Percentiles rank a stretch among this genome's conserved stretches.
phyloP scores from a whole-genome alignment of 257 asterid species.

The Gynochthodes officinalis region DNA sequence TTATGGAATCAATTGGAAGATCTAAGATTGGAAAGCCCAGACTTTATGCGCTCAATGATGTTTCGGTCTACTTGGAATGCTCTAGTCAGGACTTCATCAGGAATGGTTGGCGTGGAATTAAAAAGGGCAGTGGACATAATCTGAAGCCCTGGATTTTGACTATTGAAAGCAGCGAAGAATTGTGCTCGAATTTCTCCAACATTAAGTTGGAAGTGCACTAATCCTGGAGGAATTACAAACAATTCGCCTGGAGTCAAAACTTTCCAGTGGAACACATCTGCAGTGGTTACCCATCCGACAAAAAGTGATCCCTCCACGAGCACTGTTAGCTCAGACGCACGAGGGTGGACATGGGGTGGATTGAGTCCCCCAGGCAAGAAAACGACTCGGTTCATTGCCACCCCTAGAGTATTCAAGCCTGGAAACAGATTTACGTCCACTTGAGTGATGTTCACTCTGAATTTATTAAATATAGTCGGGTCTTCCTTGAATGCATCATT shows the following conservation, averaged over 20 bases:
- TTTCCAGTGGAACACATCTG: not conserved
- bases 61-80: not conserved
- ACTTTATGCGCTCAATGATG: not conserved
- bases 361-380: constrained; percentile 13
- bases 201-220: constrained; percentile 21
- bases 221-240: constrained; percentile 18
- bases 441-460: not conserved
- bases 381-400: constrained; percentile 12
- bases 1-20: too few species aligned
- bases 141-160: constrained; percentile 10
- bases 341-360: constrained; percentile 22
- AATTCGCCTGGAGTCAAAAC: constrained; percentile 13
- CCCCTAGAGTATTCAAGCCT: constrained; percentile 16
- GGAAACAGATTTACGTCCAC: not conserved
- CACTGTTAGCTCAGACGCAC: constrained; percentile 9
- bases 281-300: constrained; percentile 10
- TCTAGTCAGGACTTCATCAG: constrained; percentile 2
- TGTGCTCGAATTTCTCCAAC: constrained; percentile 7
- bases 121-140: not conserved
- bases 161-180: constrained; percentile 4
- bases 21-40: not conserved
- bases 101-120: not conserved
- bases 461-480: not conserved
- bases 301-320: constrained; percentile 15
- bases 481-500: not conserved